phyloP scores from a whole-genome alignment of 306 rosid species.

The Calophaca sinica region DNA sequence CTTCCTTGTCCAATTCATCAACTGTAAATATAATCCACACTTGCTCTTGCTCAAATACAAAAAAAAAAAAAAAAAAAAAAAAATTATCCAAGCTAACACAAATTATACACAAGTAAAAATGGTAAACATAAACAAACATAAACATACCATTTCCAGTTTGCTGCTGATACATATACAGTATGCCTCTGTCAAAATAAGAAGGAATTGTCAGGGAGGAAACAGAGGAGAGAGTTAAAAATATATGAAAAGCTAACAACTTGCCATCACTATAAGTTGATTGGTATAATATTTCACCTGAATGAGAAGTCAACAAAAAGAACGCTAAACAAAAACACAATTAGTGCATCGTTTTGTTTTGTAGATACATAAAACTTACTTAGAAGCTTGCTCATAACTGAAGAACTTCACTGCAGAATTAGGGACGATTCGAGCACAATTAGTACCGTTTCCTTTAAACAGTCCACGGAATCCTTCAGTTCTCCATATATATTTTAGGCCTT shows the following conservation, averaged over 20 bases:
- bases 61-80: neutral
- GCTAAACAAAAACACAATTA: conserved; percentile 12
- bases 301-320: conserved; percentile 5
- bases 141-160: conserved; percentile 86
- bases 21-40: conserved; percentile 1
- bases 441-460: conserved; percentile 93
- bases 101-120: conserved; percentile 18
- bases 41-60: neutral
- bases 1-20: conserved; percentile 2
- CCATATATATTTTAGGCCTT: conserved; percentile 95
- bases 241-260: conserved; percentile 5
- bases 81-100: conserved; percentile 21
- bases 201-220: conserved; percentile 44
- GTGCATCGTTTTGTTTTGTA: neutral
- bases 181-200: conserved; percentile 69
- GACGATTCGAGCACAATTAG: conserved; percentile 96
- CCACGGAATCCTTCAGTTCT: conserved; percentile 97
- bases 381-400: conserved; percentile 99
- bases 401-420: conserved; percentile 98
- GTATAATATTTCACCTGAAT: conserved; percentile 28
- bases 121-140: conserved; percentile 4
- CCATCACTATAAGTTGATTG: conserved; percentile 15
- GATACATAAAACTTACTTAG: conserved; percentile 66
- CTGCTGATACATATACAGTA: conserved; percentile 72
- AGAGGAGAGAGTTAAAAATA: neutral